Evolutionary conservation across 2,329 filamentous ascomycete genomes (phyloP).

Genomic region (Teratosphaeria gauchensis): DNA sequence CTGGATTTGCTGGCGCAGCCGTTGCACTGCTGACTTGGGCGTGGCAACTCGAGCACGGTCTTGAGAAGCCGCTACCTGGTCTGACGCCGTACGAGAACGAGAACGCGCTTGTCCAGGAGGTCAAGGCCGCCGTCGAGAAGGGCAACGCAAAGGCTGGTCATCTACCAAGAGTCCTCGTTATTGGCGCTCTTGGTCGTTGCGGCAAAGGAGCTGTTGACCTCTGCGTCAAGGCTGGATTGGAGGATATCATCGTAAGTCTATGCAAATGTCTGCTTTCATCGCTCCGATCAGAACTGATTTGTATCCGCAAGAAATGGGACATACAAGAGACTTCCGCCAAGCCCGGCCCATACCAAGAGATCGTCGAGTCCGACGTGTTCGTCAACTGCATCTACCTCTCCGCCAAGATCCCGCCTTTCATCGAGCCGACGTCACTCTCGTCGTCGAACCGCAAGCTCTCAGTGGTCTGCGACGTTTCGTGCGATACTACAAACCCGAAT

Average conservation of each 20-base stretch:
- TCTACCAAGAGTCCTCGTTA: slow-evolving; percentile 67
- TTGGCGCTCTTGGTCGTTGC: slow-evolving; percentile 69
- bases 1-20: slow-evolving; percentile 59
- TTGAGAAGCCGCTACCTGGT: slow-evolving; percentile 55
- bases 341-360: slow-evolving; percentile 29
- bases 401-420: slow-evolving; percentile 69
- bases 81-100: slow-evolving; percentile 66
- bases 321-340: slow-evolving; percentile 67
- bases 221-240: slow-evolving; percentile 63
- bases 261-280: neutral
- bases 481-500: slow-evolving; percentile 64
- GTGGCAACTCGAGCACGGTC: slow-evolving; percentile 64
- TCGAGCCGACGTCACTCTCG: slow-evolving; percentile 60
- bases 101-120: slow-evolving; percentile 58
- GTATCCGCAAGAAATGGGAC: slow-evolving; percentile 50
- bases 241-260: slow-evolving; percentile 48
- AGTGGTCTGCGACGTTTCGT: slow-evolving; percentile 63
- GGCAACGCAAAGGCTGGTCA: slow-evolving; percentile 58
- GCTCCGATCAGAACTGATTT: neutral
- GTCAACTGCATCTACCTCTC: slow-evolving; percentile 86
- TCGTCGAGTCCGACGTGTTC: slow-evolving; percentile 38
- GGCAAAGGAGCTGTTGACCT: slow-evolving; percentile 76
- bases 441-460: slow-evolving; percentile 59
- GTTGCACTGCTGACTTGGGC: slow-evolving; percentile 70
- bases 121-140: slow-evolving; percentile 59